phyloP scores from a whole-genome alignment of 257 asterid species.

The Nicotiana tabacum region DNA sequence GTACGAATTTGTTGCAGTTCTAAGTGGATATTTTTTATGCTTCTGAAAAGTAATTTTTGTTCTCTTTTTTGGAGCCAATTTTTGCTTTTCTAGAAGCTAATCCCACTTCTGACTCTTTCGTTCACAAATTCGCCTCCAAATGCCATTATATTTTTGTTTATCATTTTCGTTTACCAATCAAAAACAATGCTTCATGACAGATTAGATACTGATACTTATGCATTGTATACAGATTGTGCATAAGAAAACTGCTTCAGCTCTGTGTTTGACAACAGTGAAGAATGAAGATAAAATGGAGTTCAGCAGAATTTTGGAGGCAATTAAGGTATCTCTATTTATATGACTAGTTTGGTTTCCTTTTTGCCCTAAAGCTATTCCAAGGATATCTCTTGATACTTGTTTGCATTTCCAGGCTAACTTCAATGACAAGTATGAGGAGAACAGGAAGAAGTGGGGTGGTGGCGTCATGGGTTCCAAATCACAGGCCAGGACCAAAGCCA shows the following conservation, averaged over 20 bases:
- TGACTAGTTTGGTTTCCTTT: neutral
- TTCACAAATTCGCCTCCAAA: no score
- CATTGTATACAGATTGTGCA: constrained; percentile 26
- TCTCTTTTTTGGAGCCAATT: no score
- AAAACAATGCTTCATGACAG: neutral
- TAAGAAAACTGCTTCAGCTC: constrained; percentile 38
- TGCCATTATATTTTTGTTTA: no score
- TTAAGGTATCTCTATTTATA: constrained; percentile 23
- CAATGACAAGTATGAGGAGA: constrained; percentile 40
- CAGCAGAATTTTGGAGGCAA: constrained; percentile 36
- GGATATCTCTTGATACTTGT: neutral
- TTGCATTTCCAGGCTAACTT: constrained; percentile 36
- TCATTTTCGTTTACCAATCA: no score
- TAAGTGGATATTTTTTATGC: no score
- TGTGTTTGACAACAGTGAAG: constrained; percentile 43
- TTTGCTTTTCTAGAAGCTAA: no score
- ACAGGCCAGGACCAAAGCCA: constrained; percentile 43
- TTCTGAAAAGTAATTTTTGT: no score
- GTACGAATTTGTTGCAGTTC: no score
- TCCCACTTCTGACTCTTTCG: no score
- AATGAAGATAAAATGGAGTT: constrained; percentile 45
- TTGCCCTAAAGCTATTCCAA: neutral
- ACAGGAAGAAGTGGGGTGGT: constrained; percentile 45
- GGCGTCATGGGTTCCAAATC: constrained; percentile 48
- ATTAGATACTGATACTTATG: neutral